Base-by-base conservation (phyloP, 1,284 basidiomycete species). In the Malassezia dermatis region DNA sequence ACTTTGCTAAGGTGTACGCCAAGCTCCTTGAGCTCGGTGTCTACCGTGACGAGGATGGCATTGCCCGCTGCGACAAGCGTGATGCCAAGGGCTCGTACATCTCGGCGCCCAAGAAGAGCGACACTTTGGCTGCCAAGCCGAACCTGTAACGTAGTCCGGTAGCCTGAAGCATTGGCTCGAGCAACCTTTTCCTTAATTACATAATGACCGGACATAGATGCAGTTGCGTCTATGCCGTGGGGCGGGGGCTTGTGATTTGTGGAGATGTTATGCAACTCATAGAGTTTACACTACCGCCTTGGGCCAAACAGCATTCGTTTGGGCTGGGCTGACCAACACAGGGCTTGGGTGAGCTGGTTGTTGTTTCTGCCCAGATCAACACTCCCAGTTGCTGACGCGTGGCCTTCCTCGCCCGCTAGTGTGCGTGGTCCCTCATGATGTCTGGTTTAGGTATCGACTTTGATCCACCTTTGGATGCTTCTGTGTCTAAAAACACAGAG, bases 1-100 rank as follows among this genome's bases (percentile, higher is more conserved):
- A 81, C 66, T 81, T 81, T 61, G 67, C 78, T 13, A 69, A 71
- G 48, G 76, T 67, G 19, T 77, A 76, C 57, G 69, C 69, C 41
- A 71, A 71, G 59, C 61, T 75, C 4, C 66, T 77, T 24, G 74
- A 75, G 57, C 62, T 75, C 28, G 74, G 72, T 42, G 74, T 75
- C 17, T 65, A 71, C 62, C 64, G 70, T 15, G 70, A 71, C 48
- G 68, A 73, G 59, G 42, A 53, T 23, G 71, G 71, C 34, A 69
- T 74, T 26, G 71, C 71, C 13, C 58, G 60, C 23, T 63, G 66
- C 41, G 64, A 65, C 54, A 63, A 69, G 62, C 63, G 62, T 50
- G 43, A 56, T 32, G 62, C 51, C 49, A 62, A 66, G 55, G 63
- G 58, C 35, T 60, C 59, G 42, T 73, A 73, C 66, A 61, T 65